A percentile compares a stretch with the other conserved stretches of the same genome.
Conservation (phyloP, 2,329 filamentous ascomycete species). For the Neodidymelliopsis sp. region DNA sequence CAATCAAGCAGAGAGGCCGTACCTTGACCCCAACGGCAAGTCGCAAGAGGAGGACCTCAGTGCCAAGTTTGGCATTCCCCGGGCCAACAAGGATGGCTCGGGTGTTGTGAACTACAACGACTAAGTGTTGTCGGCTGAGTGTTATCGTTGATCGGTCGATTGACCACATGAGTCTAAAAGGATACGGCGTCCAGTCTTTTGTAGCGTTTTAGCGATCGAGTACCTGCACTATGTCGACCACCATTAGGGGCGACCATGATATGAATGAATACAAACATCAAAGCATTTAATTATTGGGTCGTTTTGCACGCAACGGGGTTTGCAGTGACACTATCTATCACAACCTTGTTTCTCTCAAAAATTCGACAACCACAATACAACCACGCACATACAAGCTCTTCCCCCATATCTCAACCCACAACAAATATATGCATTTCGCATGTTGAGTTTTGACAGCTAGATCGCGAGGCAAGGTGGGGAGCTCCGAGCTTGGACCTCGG, state of each 20-base stretch:
- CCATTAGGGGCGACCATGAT: not conserved
- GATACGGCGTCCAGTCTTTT: not conserved
- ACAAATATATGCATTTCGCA: too few species aligned
- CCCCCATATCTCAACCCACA: too few species aligned
- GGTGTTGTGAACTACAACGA: slow-evolving; percentile 67
- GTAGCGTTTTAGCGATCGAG: slow-evolving; percentile 19
- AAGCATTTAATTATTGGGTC: too few species aligned
- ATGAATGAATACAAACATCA: not conserved
- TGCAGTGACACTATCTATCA: too few species aligned
- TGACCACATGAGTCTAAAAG: not conserved
- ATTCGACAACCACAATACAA: too few species aligned
- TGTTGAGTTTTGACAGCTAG: too few species aligned
- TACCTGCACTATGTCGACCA: not conserved
- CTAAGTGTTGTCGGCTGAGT: slow-evolving; percentile 15
- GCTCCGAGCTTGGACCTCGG: too few species aligned
- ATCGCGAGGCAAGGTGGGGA: too few species aligned
- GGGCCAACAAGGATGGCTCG: slow-evolving; percentile 64
- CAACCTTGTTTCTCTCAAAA: too few species aligned
- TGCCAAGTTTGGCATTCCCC: slow-evolving; percentile 56
- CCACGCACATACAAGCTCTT: too few species aligned
- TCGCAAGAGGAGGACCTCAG: slow-evolving; percentile 64
- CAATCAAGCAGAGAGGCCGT: slow-evolving; percentile 56
- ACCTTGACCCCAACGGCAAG: slow-evolving; percentile 54
- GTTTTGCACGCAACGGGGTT: too few species aligned
- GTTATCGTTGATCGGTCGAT: not conserved